Evolutionary conservation across 2,329 filamentous ascomycete genomes (phyloP).

Genomic region (Fusarium avenaceum): DNA sequence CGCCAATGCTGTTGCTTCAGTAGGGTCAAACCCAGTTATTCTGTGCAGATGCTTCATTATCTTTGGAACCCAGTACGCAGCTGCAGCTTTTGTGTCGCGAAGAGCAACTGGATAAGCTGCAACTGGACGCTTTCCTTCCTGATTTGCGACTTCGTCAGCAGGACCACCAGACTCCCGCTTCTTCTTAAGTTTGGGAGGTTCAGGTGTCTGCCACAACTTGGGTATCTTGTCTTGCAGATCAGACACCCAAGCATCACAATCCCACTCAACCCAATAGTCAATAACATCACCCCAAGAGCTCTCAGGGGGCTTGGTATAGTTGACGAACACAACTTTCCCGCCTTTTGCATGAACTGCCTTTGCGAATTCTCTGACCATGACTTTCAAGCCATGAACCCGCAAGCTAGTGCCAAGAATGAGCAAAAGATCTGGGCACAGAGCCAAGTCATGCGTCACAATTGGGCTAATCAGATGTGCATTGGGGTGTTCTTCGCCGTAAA

Average conservation of each 20-base stretch:
- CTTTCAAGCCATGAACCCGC: constrained; percentile 78
- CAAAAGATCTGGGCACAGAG: constrained; percentile 74
- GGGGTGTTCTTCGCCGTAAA: constrained; percentile 81
- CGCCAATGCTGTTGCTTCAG: constrained; percentile 38
- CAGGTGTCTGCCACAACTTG: constrained; percentile 69
- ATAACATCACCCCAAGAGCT: constrained; percentile 80
- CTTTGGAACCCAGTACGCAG: constrained; percentile 60
- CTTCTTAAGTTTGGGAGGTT: constrained; percentile 59
- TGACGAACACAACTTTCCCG: constrained; percentile 79
- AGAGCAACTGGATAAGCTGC: constrained; percentile 58
- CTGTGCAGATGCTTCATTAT: constrained; percentile 57
- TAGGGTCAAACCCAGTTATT: constrained; percentile 50
- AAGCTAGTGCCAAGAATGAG: constrained; percentile 79
- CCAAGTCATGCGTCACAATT: constrained; percentile 76
- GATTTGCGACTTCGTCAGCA: constrained; percentile 45
- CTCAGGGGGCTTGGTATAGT: constrained; percentile 78
- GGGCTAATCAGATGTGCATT: constrained; percentile 76
- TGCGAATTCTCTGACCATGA: constrained; percentile 78
- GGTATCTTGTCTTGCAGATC: constrained; percentile 72
- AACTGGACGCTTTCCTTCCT: constrained; percentile 52
- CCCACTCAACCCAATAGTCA: constrained; percentile 81
- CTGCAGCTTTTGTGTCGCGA: constrained; percentile 62
- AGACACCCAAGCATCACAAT: constrained; percentile 79
- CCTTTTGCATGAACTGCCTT: constrained; percentile 77
- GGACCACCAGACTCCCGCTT: constrained; percentile 52